These are phyloP conservation scores for Parasarocladium wereldwijsianum DNA, from an alignment of 2,329 filamentous ascomycete genomes.

Conservation along the genomic window DNA sequence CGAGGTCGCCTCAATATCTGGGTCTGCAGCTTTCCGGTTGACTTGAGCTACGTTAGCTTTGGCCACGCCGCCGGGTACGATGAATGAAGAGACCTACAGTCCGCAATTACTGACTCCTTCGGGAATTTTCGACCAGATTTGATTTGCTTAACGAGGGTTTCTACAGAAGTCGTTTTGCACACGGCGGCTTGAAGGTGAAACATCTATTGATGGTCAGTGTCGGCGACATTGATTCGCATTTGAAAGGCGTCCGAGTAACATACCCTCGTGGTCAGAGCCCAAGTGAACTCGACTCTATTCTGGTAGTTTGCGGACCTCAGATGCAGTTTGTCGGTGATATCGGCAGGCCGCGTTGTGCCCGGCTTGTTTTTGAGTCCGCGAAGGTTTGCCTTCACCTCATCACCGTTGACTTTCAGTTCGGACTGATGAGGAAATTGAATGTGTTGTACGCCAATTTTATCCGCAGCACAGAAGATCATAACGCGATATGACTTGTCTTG, in stretches of 20 bases:
- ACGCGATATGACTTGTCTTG: slow-evolving; percentile 50
- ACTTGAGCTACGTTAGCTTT: slow-evolving; percentile 38
- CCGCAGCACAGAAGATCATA: slow-evolving; percentile 70
- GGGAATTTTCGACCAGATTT: slow-evolving; percentile 56
- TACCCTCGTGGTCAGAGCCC: slow-evolving; percentile 82
- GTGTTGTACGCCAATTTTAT: slow-evolving; percentile 51
- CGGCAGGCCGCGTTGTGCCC: slow-evolving; percentile 83
- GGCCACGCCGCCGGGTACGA: not conserved
- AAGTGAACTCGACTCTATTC: slow-evolving; percentile 76
- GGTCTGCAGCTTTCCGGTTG: slow-evolving; percentile 65
- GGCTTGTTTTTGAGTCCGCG: slow-evolving; percentile 93
- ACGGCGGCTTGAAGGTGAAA: slow-evolving; percentile 61
- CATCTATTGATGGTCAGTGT: slow-evolving; percentile 34
- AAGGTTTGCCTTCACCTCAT: slow-evolving; percentile 83
- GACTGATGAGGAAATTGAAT: slow-evolving; percentile 85
- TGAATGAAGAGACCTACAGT: slow-evolving; percentile 45
- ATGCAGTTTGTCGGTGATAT: slow-evolving; percentile 67
- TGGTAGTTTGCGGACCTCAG: slow-evolving; percentile 55
- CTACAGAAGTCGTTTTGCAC: slow-evolving; percentile 57
- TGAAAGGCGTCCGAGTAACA: too few species aligned
- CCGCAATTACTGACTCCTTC: slow-evolving; percentile 66
- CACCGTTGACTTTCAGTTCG: slow-evolving; percentile 79
- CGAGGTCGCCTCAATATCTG: slow-evolving; percentile 80
- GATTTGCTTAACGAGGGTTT: slow-evolving; percentile 56
- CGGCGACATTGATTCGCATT: too few species aligned